Evolutionary conservation across 371 early-diverging fungal genomes (phyloP).

Genomic region (Mortierella sp.): DNA sequence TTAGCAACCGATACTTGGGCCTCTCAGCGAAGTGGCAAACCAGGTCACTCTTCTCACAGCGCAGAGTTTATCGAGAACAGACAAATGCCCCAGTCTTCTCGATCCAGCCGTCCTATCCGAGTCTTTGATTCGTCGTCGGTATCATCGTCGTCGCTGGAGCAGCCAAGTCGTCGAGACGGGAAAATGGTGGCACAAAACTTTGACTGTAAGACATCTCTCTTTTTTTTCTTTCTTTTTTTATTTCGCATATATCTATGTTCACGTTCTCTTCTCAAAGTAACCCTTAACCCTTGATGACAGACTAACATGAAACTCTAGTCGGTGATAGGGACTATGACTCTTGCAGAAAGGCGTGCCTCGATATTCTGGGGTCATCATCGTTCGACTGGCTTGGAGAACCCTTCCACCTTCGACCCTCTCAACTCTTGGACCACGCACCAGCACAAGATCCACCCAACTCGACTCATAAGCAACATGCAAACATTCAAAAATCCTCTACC

Average conservation of each 20-base stretch:
- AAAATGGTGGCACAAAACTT: neutral
- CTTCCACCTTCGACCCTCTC: constrained; percentile 10
- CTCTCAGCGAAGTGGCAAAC: neutral
- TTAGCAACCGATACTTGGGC: neutral
- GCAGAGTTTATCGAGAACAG: neutral
- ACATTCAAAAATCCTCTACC: neutral
- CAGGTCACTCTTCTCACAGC: neutral
- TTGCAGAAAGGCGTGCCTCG: constrained; percentile 8
- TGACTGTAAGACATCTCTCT: neutral
- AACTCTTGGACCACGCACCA: neutral
- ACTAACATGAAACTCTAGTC: too few relatives aligned
- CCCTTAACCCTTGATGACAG: too few relatives aligned
- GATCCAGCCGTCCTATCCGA: neutral
- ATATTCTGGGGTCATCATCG: constrained; percentile 15
- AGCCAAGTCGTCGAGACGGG: neutral
- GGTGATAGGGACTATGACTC: neutral
- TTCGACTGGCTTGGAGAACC: constrained; percentile 29
- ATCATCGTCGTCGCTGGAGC: neutral
- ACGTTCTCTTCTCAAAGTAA: too few relatives aligned
- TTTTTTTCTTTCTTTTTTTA: neutral
- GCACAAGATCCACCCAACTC: neutral
- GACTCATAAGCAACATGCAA: neutral
- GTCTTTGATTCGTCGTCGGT: neutral
- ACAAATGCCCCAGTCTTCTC: neutral
- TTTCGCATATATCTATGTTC: neutral